Percentiles rank a stretch among this genome's conserved stretches.
These are phyloP conservation scores for Rhododendron williamsianum DNA, from an alignment of 148 eudicot species.

Conservation along the genomic window DNA sequence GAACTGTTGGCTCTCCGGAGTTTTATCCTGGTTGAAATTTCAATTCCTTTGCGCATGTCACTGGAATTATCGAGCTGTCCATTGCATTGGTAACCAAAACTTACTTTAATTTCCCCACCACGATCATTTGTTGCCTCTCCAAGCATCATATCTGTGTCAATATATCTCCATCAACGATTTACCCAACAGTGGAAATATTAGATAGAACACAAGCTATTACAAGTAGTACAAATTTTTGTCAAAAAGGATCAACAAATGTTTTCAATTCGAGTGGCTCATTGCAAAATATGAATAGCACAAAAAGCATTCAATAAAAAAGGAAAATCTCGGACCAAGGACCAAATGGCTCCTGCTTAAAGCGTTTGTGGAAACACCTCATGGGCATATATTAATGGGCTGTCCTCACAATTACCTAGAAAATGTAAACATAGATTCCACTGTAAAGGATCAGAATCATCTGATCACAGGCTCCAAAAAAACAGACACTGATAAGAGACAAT, in stretches of 20 bases:
- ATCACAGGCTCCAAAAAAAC: neutral
- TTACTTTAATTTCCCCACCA: conserved; percentile 65
- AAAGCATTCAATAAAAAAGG: neutral
- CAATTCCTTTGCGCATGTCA: conserved; percentile 38
- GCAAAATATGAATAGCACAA: neutral
- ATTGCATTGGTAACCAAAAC: conserved; percentile 84
- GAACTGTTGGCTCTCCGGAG: conserved; percentile 59
- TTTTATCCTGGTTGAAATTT: conserved; percentile 29
- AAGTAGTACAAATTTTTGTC: neutral
- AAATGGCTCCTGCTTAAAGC: neutral
- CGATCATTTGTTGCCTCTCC: conserved; percentile 38
- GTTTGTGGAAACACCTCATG: neutral
- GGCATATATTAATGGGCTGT: neutral
- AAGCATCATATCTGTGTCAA: conserved; percentile 41
- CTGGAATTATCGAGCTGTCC: conserved; percentile 20
- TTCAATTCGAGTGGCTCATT: neutral
- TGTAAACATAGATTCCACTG: neutral
- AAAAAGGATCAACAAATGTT: neutral
- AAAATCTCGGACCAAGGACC: neutral
- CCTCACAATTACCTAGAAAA: neutral
- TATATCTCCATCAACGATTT: neutral
- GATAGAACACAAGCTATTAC: neutral
- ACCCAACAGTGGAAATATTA: neutral
- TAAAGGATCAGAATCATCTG: neutral
- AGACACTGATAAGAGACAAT: neutral